Evolutionary conservation across 371 early-diverging fungal genomes (phyloP).

Genomic region (Mortierella sp.): DNA sequence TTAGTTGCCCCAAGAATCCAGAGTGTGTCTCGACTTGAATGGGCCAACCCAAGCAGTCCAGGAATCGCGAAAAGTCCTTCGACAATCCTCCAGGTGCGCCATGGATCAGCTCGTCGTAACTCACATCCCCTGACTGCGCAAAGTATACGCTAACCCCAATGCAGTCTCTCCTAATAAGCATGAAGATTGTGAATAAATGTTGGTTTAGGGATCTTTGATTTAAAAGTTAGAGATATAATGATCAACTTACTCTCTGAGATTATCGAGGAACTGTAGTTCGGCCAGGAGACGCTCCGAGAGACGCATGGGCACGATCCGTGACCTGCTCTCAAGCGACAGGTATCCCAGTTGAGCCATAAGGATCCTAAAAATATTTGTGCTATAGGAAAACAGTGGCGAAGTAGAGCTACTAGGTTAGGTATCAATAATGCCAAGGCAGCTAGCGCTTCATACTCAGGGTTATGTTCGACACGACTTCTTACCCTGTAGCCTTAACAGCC

Average conservation of each 20-base stretch:
- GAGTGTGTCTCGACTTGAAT: constrained; percentile 69
- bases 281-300: constrained; percentile 70
- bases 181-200: background rate
- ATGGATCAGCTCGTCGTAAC: constrained; percentile 69
- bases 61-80: constrained; percentile 75
- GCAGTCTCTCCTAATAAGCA: constrained; percentile 75
- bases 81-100: constrained; percentile 61
- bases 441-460: too few relatives aligned
- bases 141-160: constrained; percentile 75
- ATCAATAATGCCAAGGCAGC: background rate
- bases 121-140: constrained; percentile 64
- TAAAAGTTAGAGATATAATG: background rate
- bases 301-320: constrained; percentile 70
- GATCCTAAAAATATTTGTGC: constrained; percentile 69
- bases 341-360: constrained; percentile 77
- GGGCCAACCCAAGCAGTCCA: constrained; percentile 80
- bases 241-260: constrained; percentile 72
- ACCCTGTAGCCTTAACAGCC: constrained; percentile 6
- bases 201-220: background rate
- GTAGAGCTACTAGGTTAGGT: background rate
- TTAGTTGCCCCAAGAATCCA: constrained; percentile 76
- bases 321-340: constrained; percentile 66
- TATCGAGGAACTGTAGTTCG: constrained; percentile 77
- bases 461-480: background rate
- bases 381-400: constrained; percentile 11